Evolutionary conservation across 768 basidiomycete species (phyloP).

Genomic region (Gymnopilus junonius): DNA sequence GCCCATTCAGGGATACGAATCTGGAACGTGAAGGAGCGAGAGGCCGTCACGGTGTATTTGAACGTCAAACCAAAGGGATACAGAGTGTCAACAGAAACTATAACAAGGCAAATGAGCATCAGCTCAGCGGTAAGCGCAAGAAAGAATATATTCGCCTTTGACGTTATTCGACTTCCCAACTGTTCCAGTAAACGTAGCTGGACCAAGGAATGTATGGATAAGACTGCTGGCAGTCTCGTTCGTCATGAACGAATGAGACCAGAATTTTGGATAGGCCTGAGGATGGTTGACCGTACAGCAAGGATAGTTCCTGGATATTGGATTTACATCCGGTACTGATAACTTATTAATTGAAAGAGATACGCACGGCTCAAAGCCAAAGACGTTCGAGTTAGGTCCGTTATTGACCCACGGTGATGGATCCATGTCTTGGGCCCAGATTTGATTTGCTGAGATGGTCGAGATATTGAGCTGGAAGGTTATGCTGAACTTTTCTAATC

Average conservation of each 20-base stretch:
- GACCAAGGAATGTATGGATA: slow-evolving; percentile 42
- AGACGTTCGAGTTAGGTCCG: slow-evolving; percentile 43
- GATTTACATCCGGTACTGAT: no score
- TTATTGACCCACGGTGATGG: slow-evolving; percentile 43
- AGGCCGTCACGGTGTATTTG: slow-evolving; percentile 38
- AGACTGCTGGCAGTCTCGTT: slow-evolving; percentile 33
- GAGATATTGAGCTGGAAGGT: neutral
- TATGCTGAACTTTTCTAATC: neutral
- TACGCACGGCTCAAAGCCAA: slow-evolving; percentile 46
- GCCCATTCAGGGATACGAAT: slow-evolving; percentile 45
- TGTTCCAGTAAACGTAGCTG: slow-evolving; percentile 38
- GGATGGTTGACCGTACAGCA: slow-evolving; percentile 50
- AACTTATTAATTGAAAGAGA: no score
- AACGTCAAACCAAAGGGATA: slow-evolving; percentile 45
- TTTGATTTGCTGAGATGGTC: slow-evolving; percentile 38
- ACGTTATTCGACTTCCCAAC: slow-evolving; percentile 37
- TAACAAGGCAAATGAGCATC: no score
- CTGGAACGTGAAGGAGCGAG: slow-evolving; percentile 37
- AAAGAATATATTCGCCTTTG: slow-evolving; percentile 27
- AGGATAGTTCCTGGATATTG: slow-evolving; percentile 44
- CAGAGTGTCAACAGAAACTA: slow-evolving; percentile 40
- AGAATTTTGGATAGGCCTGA: slow-evolving; percentile 46
- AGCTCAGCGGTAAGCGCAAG: no score
- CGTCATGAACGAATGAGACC: slow-evolving; percentile 44
- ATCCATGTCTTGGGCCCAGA: slow-evolving; percentile 44